Conservation (phyloP, 2,329 filamentous ascomycete species). For the Ascochyta fabae region DNA sequence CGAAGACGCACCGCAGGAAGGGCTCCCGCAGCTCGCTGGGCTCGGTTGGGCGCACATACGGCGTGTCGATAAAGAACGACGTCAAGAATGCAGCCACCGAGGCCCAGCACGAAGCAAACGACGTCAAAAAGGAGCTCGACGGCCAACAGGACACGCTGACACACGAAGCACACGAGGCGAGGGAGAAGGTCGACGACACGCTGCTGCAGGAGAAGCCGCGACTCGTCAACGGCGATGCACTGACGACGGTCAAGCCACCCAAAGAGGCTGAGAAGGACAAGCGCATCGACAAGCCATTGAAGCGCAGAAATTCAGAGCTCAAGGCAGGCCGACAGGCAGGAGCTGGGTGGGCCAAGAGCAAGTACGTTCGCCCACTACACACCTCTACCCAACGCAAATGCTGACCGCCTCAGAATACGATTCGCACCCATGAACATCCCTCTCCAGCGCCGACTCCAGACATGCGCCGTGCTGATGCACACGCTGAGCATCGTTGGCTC, state of each 20-base stretch:
- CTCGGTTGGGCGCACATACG: constrained; percentile 38
- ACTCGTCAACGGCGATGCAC: constrained; percentile 48
- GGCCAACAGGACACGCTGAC: neutral
- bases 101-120: neutral
- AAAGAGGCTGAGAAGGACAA: constrained; percentile 47
- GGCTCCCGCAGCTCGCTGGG: constrained; percentile 41
- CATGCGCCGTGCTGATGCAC: constrained; percentile 57
- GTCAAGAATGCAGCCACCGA: neutral
- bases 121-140: neutral
- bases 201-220: constrained; percentile 13
- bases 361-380: constrained; percentile 38
- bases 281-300: constrained; percentile 40
- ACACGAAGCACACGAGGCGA: neutral
- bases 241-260: constrained; percentile 54
- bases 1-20: constrained; percentile 37
- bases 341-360: constrained; percentile 59
- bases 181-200: neutral
- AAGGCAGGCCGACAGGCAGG: constrained; percentile 61
- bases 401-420: constrained; percentile 64
- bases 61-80: constrained; percentile 27
- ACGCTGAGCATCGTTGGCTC: constrained; percentile 56
- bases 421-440: constrained; percentile 84
- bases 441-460: constrained; percentile 59
- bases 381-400: neutral
- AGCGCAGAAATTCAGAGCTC: constrained; percentile 50